Evolutionary conservation across 2,329 filamentous ascomycete genomes (phyloP), one percentile per base, ranked within the genome.

Genomic region (Pseudocercospora ulei): DNA sequence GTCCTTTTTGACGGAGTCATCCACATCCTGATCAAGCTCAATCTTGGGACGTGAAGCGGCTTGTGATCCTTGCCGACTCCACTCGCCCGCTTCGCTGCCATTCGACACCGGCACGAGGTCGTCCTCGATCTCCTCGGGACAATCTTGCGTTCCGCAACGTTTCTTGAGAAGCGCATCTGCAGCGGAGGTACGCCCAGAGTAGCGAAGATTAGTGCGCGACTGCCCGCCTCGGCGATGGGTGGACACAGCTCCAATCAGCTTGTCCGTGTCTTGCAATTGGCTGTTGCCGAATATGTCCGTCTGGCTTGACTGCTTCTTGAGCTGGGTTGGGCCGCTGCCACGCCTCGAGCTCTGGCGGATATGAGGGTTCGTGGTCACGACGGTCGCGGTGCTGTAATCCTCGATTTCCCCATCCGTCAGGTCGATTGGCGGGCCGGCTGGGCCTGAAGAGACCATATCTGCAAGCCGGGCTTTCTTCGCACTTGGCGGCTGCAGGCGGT

Each of bases 221-320:
- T 14, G 12, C 18, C 18, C 16, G 17, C 8, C 7, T 6, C 3
- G 28, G 8, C 3, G 13, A 9, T 17, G n/a, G n/a, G n/a, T n/a
- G n/a, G n/a, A n/a, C n/a, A n/a, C n/a, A n/a, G n/a, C n/a, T 7
- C n/a, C n/a, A 11, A 20, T 11, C 16, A 13, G 3, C 3, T 5
- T 7, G 9, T 33, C 29, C 6, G 11, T 19, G 1, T 12, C 11
- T 1, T 33, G 17, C 30, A 14, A 22, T 12, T 33, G 30, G 5
- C 13, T 6, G 30, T 33, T 33, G 5, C 30, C 30, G 9, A 33
- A 33, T 2, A 12, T 22, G 11, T 33, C 30, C 11, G 4, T 12
- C 11, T 33, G 30, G 30, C 30, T 33, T 19, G 30, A 33, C 9
- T n/a, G 18, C 30, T 23, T 33, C 18, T 33, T 9, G n/a, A 22